Evolutionary conservation across 1,284 basidiomycete species (phyloP).

Genomic region (Ustilago hordei): DNA sequence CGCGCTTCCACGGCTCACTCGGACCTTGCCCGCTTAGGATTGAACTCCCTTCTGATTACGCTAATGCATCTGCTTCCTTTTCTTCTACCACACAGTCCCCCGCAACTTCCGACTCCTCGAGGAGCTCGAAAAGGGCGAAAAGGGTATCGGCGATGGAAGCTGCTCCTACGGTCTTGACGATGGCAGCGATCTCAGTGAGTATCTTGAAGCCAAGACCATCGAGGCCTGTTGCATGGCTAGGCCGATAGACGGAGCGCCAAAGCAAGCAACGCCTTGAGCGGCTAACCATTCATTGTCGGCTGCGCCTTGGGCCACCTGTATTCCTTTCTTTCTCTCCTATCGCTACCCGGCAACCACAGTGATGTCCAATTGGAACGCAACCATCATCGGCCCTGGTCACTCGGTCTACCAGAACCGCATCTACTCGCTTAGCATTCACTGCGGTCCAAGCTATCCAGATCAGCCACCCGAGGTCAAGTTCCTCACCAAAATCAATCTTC

Average conservation of each 20-base stretch:
- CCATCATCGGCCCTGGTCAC: constrained; percentile 97
- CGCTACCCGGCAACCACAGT: constrained; percentile 30
- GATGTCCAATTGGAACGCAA: constrained; percentile 99
- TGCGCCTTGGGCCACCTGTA: background rate
- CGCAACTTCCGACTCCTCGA: constrained; percentile 89
- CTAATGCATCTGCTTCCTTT: background rate
- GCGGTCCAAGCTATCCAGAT: constrained; percentile 86
- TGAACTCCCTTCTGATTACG: background rate
- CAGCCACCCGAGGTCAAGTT: constrained; percentile 83
- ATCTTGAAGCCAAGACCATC: background rate
- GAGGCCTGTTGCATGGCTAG: background rate
- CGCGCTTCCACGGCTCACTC: background rate
- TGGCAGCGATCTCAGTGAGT: constrained; percentile 66
- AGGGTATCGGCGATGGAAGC: constrained; percentile 96
- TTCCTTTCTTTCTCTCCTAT: background rate
- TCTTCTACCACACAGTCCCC: constrained; percentile 78
- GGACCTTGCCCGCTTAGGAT: background rate
- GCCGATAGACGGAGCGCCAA: background rate
- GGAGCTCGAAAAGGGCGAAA: constrained; percentile 99
- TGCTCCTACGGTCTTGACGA: constrained; percentile 84
- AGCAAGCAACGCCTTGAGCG: background rate
- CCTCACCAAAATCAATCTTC: constrained; percentile 91
- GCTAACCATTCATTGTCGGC: background rate
- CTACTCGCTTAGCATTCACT: constrained; percentile 92
- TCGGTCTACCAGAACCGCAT: constrained; percentile 95